phyloP scores from a whole-genome alignment of 2,329 filamentous ascomycete genomes.

The Monilinia laxa region DNA sequence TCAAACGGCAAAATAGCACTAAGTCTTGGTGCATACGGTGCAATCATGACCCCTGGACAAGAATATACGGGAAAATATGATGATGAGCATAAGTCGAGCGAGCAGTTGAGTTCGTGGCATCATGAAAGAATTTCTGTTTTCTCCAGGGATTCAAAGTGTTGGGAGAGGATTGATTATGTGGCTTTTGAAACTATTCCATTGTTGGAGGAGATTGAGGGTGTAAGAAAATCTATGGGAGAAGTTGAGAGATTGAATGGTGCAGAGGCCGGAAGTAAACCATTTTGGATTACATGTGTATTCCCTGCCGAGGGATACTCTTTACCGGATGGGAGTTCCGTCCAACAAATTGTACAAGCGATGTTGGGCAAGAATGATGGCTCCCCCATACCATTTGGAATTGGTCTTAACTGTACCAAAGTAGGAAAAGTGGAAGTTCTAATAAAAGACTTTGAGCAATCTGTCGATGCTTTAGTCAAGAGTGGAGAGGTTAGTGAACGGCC shows the following conservation, averaged over 20 bases:
- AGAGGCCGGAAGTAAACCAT: slow-evolving; percentile 23
- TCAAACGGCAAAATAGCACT: slow-evolving; percentile 48
- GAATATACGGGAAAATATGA: slow-evolving; percentile 66
- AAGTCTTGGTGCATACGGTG: slow-evolving; percentile 65
- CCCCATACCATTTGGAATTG: slow-evolving; percentile 57
- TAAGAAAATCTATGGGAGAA: slow-evolving; percentile 46
- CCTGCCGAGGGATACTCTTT: slow-evolving; percentile 53
- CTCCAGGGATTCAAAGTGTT: slow-evolving; percentile 26
- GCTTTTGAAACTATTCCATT: slow-evolving; percentile 67
- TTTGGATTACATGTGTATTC: slow-evolving; percentile 65
- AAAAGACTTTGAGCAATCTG: slow-evolving; percentile 52
- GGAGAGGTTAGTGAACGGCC: slow-evolving; percentile 48
- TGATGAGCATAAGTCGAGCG: slow-evolving; percentile 45
- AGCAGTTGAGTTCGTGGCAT: slow-evolving; percentile 57
- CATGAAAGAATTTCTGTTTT: slow-evolving; percentile 54
- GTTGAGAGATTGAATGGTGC: slow-evolving; percentile 8
- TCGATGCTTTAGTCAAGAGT: slow-evolving; percentile 43
- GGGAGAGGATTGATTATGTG: slow-evolving; percentile 49
- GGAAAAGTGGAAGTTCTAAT: slow-evolving; percentile 58
- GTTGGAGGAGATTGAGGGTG: slow-evolving; percentile 60
- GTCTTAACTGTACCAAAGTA: slow-evolving; percentile 69
- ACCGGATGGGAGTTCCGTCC: slow-evolving; percentile 55
- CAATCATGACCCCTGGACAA: slow-evolving; percentile 63
- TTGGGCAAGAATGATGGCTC: slow-evolving; percentile 32
- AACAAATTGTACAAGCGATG: slow-evolving; percentile 45